phyloP scores from a whole-genome alignment of 2,329 filamentous ascomycete genomes.

The Aureobasidium melanogenum region DNA sequence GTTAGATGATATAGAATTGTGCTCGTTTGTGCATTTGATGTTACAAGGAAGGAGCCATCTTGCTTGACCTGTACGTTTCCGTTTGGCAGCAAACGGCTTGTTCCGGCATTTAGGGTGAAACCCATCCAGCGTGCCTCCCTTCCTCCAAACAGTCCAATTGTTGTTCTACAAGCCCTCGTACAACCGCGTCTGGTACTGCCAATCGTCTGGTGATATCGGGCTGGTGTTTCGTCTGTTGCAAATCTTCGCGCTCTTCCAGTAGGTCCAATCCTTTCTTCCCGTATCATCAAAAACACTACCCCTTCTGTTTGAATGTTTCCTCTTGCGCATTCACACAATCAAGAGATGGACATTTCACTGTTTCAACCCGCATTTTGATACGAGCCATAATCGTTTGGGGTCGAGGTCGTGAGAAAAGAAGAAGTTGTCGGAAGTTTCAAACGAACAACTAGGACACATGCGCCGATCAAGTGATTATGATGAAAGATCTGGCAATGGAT shows the following conservation, averaged over 20 bases:
- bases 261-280: background rate
- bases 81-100: conserved; percentile 5
- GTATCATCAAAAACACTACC: background rate
- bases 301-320: background rate
- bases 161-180: conserved; percentile 9
- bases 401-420: background rate
- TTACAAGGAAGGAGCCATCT: background rate
- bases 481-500: background rate
- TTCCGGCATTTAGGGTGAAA: background rate
- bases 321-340: background rate
- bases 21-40: background rate
- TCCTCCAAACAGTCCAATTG: conserved; percentile 7
- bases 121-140: background rate
- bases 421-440: background rate
- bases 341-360: background rate
- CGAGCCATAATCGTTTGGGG: background rate
- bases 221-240: background rate
- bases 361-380: background rate
- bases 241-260: background rate
- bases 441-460: background rate
- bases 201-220: conserved; percentile 2
- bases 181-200: background rate
- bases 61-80: background rate
- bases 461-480: background rate
- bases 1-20: background rate